Evolutionary conservation across 805 yeast species (phyloP), one percentile per base, ranked within the genome.

Genomic region (Debaryomyces castellii): DNA sequence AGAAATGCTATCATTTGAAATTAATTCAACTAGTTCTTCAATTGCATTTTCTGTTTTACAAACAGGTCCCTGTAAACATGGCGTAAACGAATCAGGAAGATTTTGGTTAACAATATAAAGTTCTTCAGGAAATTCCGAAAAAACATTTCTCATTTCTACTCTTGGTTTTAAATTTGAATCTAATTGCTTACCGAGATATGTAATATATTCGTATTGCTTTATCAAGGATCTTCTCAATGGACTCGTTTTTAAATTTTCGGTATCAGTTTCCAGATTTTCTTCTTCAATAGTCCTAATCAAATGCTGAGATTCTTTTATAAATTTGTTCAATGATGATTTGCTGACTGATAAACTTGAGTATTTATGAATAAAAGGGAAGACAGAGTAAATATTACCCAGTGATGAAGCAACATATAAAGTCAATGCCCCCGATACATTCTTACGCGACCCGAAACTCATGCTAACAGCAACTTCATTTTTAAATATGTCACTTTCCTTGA

Each of bases 21-120:
- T 46, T 6, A 60, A 39, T 10, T 25, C 39, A 9, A 41, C 16
- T 20, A 61, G 53, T 35, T 57, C 64, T 18, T 37, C 42, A 40
- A 42, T 22, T 9, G n/a, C 20, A 12, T 41, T 16, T 23, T 23
- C 5, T 46, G 49, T 34, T 40, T 45, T 21, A 35, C 39, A 23
- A 42, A 56, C 28, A 1, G 71, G 70, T 1, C 70, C 70, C 46
- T 64, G 67, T 32, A 64, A 45, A 2, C n/a, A 4, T 2, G 57
- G 57, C 12, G 35, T 34, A 9, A 46, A 40, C 1, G 43, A 22
- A 10, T 33, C 47, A 10, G 51, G 46, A n/a, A 51, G 40, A 8
- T 25, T 40, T 35, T 54, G 60, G 6, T 46, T 40, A 2, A 58
- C 40, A 14, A 52, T 41, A 9, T 10, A 33, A 8, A 49, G 40